Evolutionary conservation across 768 basidiomycete species (phyloP), one percentile per base, ranked within the genome.

Genomic region (Leccinum longicurvipes): DNA sequence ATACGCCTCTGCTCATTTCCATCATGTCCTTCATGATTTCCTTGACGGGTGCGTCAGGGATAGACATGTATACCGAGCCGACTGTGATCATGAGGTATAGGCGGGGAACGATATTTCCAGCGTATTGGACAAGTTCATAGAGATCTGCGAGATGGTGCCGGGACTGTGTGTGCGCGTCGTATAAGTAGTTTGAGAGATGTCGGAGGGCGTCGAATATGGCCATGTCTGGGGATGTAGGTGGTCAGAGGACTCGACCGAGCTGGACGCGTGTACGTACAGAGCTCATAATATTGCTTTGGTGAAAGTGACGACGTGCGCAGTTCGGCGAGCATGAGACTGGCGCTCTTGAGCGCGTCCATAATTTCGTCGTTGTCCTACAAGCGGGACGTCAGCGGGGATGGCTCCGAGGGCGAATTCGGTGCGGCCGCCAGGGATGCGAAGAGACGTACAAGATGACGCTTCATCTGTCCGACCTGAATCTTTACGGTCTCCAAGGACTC

Each of bases 1-100:
- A 80, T 5, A 99, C 93, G 58, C 97, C 97, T 19, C 94, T 80
- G 32, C 93, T 93, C 97, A 98, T 99, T 73, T 99, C 97, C 89
- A 99, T 89, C 96, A 98, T 98, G 73, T 99, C 97, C 80, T 97
- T 98, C 96, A 98, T 99, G 59, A 99, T 93, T 76, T 99, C 97
- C 79, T 94, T 97, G 54, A 98, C 87, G 6, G 97, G 97, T 10
- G 96, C 95, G 57, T 97, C 96, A 3, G 93, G 86, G 50, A 98
- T 87, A 27, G 93, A 94, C 97, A 99, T 98, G 80, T 98, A 99
- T 36, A 98, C 95, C 0, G 96, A 91, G 62, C 97, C 97, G 59
- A 99, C 96, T 32, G 97, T 98, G 65, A 98, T 97, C 97, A 99
- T 99, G 66, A 99, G 90, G 74, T 98, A 92, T 29, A 92, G 79